Base-by-base conservation (phyloP, 1,139 yeast species). In the Geotrichum klebahnii region DNA sequence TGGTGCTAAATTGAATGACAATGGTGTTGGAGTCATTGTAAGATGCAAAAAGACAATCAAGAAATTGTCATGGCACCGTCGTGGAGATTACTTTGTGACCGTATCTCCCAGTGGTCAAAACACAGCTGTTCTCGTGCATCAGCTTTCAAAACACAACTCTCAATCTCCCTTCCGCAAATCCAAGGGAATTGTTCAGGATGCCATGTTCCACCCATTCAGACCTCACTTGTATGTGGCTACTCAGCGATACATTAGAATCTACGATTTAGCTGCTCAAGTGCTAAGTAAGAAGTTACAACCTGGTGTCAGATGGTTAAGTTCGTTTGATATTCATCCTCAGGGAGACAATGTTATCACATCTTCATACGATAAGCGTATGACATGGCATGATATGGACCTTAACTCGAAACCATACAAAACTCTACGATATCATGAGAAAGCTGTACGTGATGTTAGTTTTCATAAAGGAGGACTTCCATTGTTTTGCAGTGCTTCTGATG, bases 381-480 rank as follows among this genome's bases (percentile, higher is more conserved):
- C 90, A 59, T 92, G 98, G 98, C 97, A 90, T 65, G 99, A 92
- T 74, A 73, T 92, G 65, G 99, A 92, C 67, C 76, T 94, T 59
- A 77, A 89, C 44, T 74, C 80, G 51, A 87, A 95, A 48, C 99
- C 99, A 32, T 94, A 90, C 74, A 92, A 94, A 75, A 92, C 96
- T 0, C 75, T 92, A 63, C 78, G 98, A 67, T 92, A 90, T 68
- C 98, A 92, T 67, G 90, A 87, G 50, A 86, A 84, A 70, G 98
- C 98, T 2, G 96, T 92, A 33, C 81, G 98, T 65, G 77, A 84
- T 47, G 90, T 88, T 52, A 76, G 80, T 49, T 92, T 84, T 80
- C 99, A 92, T 72, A 86, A 84, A 64, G 82, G 82, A 37, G 78
- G 78, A 29, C 74, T 90, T 58, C 98, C 99, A 46, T 74, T 92